A percentile compares a stretch with the other conserved stretches of the same genome.
These are phyloP conservation scores for Hyphopichia wangnamkhiaoensis DNA, from an alignment of 1,139 yeast species.

Conservation along the genomic window DNA sequence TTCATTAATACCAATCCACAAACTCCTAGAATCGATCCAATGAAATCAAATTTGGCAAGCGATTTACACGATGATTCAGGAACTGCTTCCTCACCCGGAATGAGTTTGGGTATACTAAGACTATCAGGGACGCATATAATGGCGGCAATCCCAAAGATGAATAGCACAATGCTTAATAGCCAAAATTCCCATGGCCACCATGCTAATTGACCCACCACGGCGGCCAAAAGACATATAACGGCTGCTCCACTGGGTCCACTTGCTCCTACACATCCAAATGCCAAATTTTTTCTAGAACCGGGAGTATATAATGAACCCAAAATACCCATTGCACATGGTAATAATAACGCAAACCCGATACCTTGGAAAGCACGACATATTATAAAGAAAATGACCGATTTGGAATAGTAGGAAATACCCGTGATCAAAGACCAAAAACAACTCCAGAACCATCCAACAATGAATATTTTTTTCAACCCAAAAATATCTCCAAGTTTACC, in stretches of 20 bases:
- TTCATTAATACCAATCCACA: conserved; percentile 49
- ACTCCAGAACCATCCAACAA: conserved; percentile 48
- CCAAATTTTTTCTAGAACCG: conserved; percentile 51
- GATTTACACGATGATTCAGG: too few relatives aligned
- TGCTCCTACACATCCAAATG: conserved; percentile 53
- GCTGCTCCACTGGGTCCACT: conserved; percentile 59
- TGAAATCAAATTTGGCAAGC: conserved; percentile 38
- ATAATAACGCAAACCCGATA: conserved; percentile 51
- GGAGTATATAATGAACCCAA: conserved; percentile 49
- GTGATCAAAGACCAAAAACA: conserved; percentile 47
- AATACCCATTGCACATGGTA: conserved; percentile 56
- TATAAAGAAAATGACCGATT: conserved; percentile 47
- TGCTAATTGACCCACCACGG: conserved; percentile 40
- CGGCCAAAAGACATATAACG: conserved; percentile 50
- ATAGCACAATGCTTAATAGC: conserved; percentile 40
- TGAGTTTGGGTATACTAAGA: too few relatives aligned
- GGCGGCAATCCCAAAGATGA: conserved; percentile 27
- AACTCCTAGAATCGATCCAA: conserved; percentile 50
- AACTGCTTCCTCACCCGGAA: too few relatives aligned
- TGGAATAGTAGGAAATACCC: conserved; percentile 47
- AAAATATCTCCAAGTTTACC: conserved; percentile 57
- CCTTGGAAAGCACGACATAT: conserved; percentile 57
- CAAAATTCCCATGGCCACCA: conserved; percentile 60
- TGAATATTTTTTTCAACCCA: conserved; percentile 45
- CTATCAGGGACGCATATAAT: conserved; percentile 34